phyloP scores from a whole-genome alignment of 495 filamentous ascomycete species.

The Penicillium dipodomyicola region DNA sequence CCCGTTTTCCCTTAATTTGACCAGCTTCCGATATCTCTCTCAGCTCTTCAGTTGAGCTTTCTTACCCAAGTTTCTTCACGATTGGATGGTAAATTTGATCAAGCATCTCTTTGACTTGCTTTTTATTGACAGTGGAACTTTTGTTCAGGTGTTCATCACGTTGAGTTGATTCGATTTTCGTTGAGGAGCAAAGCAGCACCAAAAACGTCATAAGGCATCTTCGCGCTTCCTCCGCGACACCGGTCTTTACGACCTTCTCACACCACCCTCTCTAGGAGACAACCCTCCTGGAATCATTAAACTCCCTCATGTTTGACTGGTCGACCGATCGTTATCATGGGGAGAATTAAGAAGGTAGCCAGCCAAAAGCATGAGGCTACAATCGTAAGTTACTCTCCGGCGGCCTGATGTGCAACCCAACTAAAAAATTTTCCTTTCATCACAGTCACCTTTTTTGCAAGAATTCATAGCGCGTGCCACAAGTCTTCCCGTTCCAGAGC shows the following conservation, averaged over 20 bases:
- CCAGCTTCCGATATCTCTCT: slow-evolving; percentile 24
- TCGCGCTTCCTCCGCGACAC: slow-evolving; percentile 39
- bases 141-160: slow-evolving; percentile 9
- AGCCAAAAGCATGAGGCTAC: slow-evolving; percentile 91
- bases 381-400: slow-evolving; percentile 60
- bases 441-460: slow-evolving; percentile 80
- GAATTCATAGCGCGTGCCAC: slow-evolving; percentile 70
- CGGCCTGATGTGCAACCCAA: slow-evolving; percentile 19
- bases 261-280: slow-evolving; percentile 33
- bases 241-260: slow-evolving; percentile 32
- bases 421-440: slow-evolving; percentile 31
- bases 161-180: slow-evolving; percentile 28
- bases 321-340: slow-evolving; percentile 58
- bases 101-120: slow-evolving; percentile 12
- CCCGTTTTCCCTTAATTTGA: slow-evolving; percentile 43
- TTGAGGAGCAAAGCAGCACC: slow-evolving; percentile 32
- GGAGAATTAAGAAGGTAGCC: slow-evolving; percentile 95
- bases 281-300: slow-evolving; percentile 28
- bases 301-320: slow-evolving; percentile 50
- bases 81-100: slow-evolving; percentile 13
- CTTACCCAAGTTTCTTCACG: slow-evolving; percentile 11
- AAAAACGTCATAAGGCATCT: slow-evolving; percentile 49
- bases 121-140: background rate
- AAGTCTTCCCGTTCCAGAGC: slow-evolving; percentile 66
- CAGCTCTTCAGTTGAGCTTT: slow-evolving; percentile 23